These are phyloP conservation scores for Pholiota adiposa DNA, from an alignment of 1,284 basidiomycete genomes.

Conservation along the genomic window DNA sequence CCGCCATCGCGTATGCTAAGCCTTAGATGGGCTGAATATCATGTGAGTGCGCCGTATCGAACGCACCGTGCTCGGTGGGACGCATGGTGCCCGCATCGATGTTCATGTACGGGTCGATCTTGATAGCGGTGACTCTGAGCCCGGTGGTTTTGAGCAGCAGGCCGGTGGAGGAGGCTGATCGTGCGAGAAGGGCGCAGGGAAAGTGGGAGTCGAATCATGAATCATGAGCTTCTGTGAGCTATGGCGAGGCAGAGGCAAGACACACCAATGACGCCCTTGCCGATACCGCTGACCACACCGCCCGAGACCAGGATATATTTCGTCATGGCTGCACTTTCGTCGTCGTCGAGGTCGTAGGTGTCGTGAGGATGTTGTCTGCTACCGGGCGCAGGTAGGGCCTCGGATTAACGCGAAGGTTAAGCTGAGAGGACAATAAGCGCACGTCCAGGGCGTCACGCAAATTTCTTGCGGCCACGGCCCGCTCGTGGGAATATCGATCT, in stretches of 20 bases:
- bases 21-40: not conserved
- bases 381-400: not conserved
- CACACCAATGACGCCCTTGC: constrained; percentile 94
- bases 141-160: constrained; percentile 95
- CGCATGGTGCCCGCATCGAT: constrained; percentile 99
- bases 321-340: constrained; percentile 62
- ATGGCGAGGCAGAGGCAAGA: constrained; percentile 11
- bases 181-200: constrained; percentile 4
- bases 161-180: constrained; percentile 93
- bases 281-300: constrained; percentile 93
- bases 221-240: not conserved
- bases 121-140: constrained; percentile 97
- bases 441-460: not conserved
- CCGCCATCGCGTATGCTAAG: not conserved
- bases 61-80: constrained; percentile 94
- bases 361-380: not conserved
- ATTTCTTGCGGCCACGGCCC: not conserved
- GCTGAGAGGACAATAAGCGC: not conserved
- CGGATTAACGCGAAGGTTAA: not conserved
- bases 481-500: not conserved
- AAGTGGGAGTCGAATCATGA: too few species aligned
- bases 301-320: constrained; percentile 94
- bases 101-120: constrained; percentile 99
- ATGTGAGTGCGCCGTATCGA: not conserved
- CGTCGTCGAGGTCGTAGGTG: not conserved